Percentiles rank a stretch among this genome's conserved stretches.
phyloP scores from a whole-genome alignment of 139 green algal species.

The Chlorella ohadii region DNA sequence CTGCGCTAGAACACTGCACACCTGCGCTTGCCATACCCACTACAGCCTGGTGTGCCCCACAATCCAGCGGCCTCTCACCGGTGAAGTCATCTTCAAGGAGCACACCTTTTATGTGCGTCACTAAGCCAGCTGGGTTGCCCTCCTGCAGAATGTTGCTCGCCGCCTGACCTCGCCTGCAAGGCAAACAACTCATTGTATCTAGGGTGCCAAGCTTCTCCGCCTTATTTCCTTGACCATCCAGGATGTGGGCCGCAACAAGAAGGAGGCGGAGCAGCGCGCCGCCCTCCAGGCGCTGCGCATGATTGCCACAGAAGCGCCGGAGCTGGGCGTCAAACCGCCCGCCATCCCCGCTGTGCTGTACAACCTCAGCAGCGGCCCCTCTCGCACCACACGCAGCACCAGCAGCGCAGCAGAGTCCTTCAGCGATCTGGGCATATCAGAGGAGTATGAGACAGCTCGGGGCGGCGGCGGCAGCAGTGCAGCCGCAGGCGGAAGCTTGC shows the following conservation, averaged over 20 bases:
- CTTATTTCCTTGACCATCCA: neutral
- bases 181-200: too few relatives aligned
- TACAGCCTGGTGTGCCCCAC: too few relatives aligned
- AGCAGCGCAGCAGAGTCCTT: neutral
- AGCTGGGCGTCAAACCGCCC: neutral
- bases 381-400: neutral
- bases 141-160: too few relatives aligned
- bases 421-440: too few relatives aligned
- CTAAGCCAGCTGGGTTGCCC: too few relatives aligned
- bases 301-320: neutral
- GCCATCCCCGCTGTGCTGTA: neutral
- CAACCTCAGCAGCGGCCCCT: neutral
- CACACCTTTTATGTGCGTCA: too few relatives aligned
- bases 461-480: neutral
- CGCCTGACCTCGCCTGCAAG: too few relatives aligned
- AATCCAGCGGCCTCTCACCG: too few relatives aligned
- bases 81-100: too few relatives aligned
- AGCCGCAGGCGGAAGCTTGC: neutral
- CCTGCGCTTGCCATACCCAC: too few relatives aligned
- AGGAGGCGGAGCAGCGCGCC: constrained; percentile 2
- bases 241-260: neutral
- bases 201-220: too few relatives aligned
- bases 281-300: neutral
- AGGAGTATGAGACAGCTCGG: neutral
- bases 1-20: too few relatives aligned